A percentile compares a stretch with the other conserved stretches of the same genome.
Conservation (phyloP, 495 filamentous ascomycete species). For the Annulohypoxylon nitens region DNA sequence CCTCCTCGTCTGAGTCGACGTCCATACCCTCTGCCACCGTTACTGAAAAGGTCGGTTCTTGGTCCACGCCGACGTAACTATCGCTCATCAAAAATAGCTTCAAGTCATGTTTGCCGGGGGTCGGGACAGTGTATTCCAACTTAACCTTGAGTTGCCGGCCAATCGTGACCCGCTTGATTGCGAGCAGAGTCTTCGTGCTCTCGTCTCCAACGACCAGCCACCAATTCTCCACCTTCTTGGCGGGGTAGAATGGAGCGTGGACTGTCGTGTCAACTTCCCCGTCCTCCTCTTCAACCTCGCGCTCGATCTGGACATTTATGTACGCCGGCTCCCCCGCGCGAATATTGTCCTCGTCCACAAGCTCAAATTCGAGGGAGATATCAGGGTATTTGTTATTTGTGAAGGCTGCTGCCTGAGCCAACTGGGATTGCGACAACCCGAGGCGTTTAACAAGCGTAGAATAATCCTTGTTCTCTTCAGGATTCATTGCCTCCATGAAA, state of each 20-base stretch:
- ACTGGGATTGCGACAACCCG: slow-evolving; percentile 82
- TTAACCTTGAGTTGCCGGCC: slow-evolving; percentile 79
- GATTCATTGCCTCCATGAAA: slow-evolving; percentile 99
- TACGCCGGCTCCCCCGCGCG: slow-evolving; percentile 84
- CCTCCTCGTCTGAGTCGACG: slow-evolving; percentile 88
- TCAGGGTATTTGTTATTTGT: slow-evolving; percentile 98
- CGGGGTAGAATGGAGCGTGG: slow-evolving; percentile 95
- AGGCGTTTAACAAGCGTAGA: slow-evolving; percentile 78
- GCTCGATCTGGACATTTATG: slow-evolving; percentile 87
- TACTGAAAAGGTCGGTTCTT: slow-evolving; percentile 89
- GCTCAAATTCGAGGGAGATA: slow-evolving; percentile 87
- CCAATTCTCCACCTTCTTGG: slow-evolving; percentile 93
- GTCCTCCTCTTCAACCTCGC: slow-evolving; percentile 79
- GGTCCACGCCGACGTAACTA: slow-evolving; percentile 97
- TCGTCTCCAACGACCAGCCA: slow-evolving; percentile 97
- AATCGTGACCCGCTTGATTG: slow-evolving; percentile 95
- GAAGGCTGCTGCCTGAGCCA: slow-evolving; percentile 90
- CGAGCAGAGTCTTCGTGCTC: slow-evolving; percentile 84
- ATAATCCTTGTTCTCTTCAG: slow-evolving; percentile 87
- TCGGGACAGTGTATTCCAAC: slow-evolving; percentile 90
- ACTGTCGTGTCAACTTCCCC: slow-evolving; percentile 84
- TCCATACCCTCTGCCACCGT: slow-evolving; percentile 93
- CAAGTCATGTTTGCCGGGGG: slow-evolving; percentile 85
- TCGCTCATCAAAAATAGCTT: slow-evolving; percentile 97
- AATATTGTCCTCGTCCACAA: slow-evolving; percentile 83